These are phyloP conservation scores for Ophiognomonia clavigignenti-juglandacearum DNA, from an alignment of 2,329 filamentous ascomycete species.

Conservation along the genomic window DNA sequence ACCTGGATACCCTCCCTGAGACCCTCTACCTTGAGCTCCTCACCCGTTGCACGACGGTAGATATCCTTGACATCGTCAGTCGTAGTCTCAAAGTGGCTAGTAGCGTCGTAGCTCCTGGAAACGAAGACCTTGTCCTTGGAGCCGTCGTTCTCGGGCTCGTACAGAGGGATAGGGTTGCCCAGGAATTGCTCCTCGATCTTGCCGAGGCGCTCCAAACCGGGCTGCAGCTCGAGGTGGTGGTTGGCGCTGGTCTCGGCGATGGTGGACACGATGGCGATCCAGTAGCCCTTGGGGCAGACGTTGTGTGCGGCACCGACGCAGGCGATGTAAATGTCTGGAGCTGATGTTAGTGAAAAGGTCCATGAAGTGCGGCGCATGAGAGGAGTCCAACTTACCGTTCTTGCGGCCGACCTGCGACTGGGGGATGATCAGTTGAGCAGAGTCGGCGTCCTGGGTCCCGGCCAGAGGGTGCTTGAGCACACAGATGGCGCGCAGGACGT, in stretches of 20 bases:
- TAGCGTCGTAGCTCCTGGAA: slow-evolving; percentile 97
- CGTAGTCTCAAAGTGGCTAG: slow-evolving; percentile 92
- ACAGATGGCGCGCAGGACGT: slow-evolving; percentile 94
- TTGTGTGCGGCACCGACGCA: slow-evolving; percentile 95
- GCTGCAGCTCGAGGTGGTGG: slow-evolving; percentile 91
- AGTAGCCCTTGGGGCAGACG: slow-evolving; percentile 98
- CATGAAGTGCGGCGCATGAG: not conserved
- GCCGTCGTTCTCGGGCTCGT: slow-evolving; percentile 82
- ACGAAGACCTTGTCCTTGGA: slow-evolving; percentile 90
- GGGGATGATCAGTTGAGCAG: slow-evolving; percentile 91
- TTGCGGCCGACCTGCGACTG: slow-evolving; percentile 96
- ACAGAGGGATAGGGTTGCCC: slow-evolving; percentile 85
- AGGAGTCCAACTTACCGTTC: slow-evolving; percentile 69
- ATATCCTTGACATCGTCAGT: slow-evolving; percentile 93
- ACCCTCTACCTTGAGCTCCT: slow-evolving; percentile 84
- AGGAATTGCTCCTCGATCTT: slow-evolving; percentile 97
- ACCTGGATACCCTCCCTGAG: slow-evolving; percentile 76
- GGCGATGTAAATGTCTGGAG: slow-evolving; percentile 87
- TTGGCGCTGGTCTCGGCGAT: slow-evolving; percentile 90
- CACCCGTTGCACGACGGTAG: slow-evolving; percentile 75
- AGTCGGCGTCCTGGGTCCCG: slow-evolving; percentile 84
- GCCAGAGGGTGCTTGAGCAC: slow-evolving; percentile 93
- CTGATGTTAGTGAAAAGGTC: slow-evolving; percentile 12
- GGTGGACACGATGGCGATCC: slow-evolving; percentile 96
- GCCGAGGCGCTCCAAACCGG: slow-evolving; percentile 87